A percentile compares a stretch with the other conserved stretches of the same genome.
Conservation (phyloP, 140 eudicot genomes). For the Oenanthe javanica region DNA sequence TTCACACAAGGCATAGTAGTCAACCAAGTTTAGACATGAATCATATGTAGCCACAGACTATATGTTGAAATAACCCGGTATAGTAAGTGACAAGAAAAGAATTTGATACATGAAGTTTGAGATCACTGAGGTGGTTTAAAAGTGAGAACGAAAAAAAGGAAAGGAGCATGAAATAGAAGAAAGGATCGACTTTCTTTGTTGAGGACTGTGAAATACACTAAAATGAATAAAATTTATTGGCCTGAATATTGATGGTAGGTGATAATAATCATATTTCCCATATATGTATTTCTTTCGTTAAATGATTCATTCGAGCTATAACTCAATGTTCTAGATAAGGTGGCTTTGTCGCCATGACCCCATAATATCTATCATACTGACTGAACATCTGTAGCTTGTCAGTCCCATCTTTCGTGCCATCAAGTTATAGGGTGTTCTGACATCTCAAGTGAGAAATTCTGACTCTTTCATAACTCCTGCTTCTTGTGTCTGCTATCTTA, state of each 20-base stretch:
- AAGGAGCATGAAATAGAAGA: not conserved
- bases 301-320: not conserved
- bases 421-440: conserved; percentile 2
- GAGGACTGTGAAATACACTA: not conserved
- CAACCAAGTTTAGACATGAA: not conserved
- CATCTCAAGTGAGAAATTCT: not conserved
- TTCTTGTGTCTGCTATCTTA: not conserved
- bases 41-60: not conserved
- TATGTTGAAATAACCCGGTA: not conserved
- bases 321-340: not conserved
- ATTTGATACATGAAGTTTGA: not conserved
- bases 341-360: not conserved
- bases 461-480: conserved; percentile 1
- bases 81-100: not conserved
- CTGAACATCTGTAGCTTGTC: not conserved
- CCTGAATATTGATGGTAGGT: not conserved
- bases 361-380: not conserved
- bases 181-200: not conserved
- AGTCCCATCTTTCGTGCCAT: not conserved
- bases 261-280: not conserved
- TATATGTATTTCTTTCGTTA: not conserved
- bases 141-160: not conserved
- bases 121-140: not conserved
- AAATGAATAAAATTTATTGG: not conserved
- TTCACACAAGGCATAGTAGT: not conserved